Evolutionary conservation across 306 rosid species (phyloP), one percentile per base, ranked within the genome.

Genomic region (Vigna unguiculata): DNA sequence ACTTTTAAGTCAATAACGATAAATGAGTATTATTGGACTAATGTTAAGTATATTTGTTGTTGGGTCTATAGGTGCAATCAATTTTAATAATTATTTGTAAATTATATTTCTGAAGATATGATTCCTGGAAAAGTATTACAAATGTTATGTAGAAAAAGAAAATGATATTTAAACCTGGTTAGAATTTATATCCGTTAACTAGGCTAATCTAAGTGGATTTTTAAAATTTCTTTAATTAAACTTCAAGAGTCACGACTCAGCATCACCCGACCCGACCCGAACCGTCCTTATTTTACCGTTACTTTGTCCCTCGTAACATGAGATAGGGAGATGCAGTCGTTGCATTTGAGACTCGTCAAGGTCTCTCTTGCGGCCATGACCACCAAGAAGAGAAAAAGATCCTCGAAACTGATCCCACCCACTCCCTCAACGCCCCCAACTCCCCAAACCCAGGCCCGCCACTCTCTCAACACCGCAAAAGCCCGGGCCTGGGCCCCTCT

Each of bases 401-500:
- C 85, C 70, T 53, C 86, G 4, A 81, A 83, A 53, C 59, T 24
- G 16, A 16, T 11, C 5, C 9, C 76, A 51, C 40, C 17, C 2
- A 72, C 79, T 34, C 87, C 86, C 4, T 81, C 77, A 43, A 78
- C 82, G 28, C 92, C 96, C n/a, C 92, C 87, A 19, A 78, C 90
- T 7, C 85, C 93, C 25, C 91, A 86, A 20, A 78, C 70, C 67
- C 43, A 85, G 51, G 61, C 59, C 70, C 72, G 78, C 72, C 60
- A 7, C 77, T 65, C 90, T 84, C 1, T 83, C 74, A 54, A 75
- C 80, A 20, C 90, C 89, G 12, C 92, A 83, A 34, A 86, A 20
- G 67, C 70, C 69, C 82, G 88, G 85, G 65, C 32, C 21, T 94
- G 98, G 98, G 79, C 73, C 48, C 75, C 96, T 0, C 93, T 95